phyloP scores from a whole-genome alignment of 257 asterid species.

The Rubia yunnanensis region DNA sequence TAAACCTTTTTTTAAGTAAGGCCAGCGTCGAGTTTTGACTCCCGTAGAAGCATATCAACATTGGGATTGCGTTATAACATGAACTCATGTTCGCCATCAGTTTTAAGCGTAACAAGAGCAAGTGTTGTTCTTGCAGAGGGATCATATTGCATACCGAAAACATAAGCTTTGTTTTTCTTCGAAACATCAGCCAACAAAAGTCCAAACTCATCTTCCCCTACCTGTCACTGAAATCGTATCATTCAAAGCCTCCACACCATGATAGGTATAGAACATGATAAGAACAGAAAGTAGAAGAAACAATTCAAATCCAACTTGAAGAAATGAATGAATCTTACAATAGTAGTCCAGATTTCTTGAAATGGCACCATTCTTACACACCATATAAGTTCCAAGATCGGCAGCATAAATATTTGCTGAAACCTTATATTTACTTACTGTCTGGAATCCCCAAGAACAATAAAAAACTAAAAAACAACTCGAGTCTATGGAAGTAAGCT shows the following conservation, averaged over 20 bases:
- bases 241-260: neutral
- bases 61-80: slow-evolving; percentile 88
- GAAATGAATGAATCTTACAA: too few relatives aligned
- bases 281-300: too few relatives aligned
- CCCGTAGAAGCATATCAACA: slow-evolving; percentile 76
- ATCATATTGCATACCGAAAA: slow-evolving; percentile 73
- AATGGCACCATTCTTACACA: too few relatives aligned
- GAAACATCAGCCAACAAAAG: slow-evolving; percentile 61
- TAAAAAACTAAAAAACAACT: neutral
- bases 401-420: neutral
- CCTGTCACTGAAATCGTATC: slow-evolving; percentile 34
- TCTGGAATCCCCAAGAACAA: neutral
- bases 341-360: too few relatives aligned
- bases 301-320: too few relatives aligned
- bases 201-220: slow-evolving; percentile 88
- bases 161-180: slow-evolving; percentile 68
- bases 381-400: neutral
- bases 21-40: slow-evolving; percentile 59
- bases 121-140: slow-evolving; percentile 70
- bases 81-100: too few relatives aligned
- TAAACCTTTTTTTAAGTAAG: slow-evolving; percentile 69
- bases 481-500: neutral
- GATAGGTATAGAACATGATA: neutral
- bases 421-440: neutral
- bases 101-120: slow-evolving; percentile 73